phyloP scores from a whole-genome alignment of 1,284 basidiomycete species.

The Agroathelia rolfsii region DNA sequence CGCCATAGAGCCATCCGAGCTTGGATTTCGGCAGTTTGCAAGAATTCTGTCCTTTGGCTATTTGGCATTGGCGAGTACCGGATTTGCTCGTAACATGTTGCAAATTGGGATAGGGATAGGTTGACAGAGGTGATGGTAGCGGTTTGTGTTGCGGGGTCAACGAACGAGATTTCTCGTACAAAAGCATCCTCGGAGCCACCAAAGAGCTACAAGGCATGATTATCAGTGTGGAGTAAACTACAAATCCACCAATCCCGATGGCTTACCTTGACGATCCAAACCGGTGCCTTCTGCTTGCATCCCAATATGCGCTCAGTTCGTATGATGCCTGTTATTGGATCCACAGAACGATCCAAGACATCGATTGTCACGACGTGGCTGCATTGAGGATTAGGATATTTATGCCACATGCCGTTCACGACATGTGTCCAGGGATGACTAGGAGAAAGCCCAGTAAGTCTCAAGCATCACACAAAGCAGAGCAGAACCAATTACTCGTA shows the following conservation, averaged over 20 bases:
- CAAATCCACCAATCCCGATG: not conserved
- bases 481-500: constrained; percentile 47
- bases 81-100: constrained; percentile 84
- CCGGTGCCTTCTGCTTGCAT: constrained; percentile 78
- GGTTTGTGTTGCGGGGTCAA: constrained; percentile 71
- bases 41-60: constrained; percentile 56
- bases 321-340: constrained; percentile 78
- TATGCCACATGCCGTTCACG: constrained; percentile 84
- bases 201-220: constrained; percentile 63
- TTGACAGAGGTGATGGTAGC: constrained; percentile 85
- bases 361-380: constrained; percentile 89
- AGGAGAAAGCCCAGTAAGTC: constrained; percentile 3
- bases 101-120: constrained; percentile 82
- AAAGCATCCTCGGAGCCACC: constrained; percentile 89
- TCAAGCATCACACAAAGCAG: constrained; percentile 7
- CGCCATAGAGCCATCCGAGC: constrained; percentile 71
- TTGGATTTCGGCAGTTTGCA: constrained; percentile 80
- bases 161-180: constrained; percentile 87
- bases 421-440: constrained; percentile 85
- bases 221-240: no score
- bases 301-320: constrained; percentile 80
- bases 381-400: constrained; percentile 92
- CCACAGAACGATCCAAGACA: constrained; percentile 75
- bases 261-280: constrained; percentile 77
- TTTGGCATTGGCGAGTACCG: constrained; percentile 66